A percentile compares a stretch with the other conserved stretches of the same genome.
These are phyloP conservation scores for Nakaseomyces sp. DNA, from an alignment of 1,139 yeast species.

Conservation along the genomic window DNA sequence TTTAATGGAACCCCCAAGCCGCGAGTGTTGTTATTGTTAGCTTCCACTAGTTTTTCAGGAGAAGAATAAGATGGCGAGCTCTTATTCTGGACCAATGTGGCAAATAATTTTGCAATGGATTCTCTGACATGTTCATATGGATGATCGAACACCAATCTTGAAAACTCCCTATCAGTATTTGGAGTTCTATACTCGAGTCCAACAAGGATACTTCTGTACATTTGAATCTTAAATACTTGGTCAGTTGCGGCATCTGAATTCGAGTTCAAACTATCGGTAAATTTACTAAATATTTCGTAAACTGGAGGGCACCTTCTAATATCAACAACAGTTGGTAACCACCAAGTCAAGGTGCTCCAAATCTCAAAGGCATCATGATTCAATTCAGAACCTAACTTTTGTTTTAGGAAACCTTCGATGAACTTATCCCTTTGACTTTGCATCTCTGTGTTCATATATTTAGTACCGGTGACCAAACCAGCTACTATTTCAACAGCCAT, in stretches of 20 bases:
- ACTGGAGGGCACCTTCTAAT: conserved; percentile 56
- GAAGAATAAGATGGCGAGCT: conserved; percentile 43
- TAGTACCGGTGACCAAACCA: conserved; percentile 48
- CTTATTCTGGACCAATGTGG: conserved; percentile 46
- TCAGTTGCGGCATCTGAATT: conserved; percentile 45
- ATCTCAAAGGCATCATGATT: conserved; percentile 68
- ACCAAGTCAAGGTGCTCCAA: conserved; percentile 74
- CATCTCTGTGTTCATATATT: conserved; percentile 31
- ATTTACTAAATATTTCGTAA: conserved; percentile 35
- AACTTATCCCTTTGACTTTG: conserved; percentile 40
- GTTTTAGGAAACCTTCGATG: conserved; percentile 37
- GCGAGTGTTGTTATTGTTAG: conserved; percentile 30
- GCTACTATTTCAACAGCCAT: conserved; percentile 53
- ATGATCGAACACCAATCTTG: conserved; percentile 43
- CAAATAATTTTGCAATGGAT: conserved; percentile 58
- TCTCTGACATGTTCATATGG: conserved; percentile 69
- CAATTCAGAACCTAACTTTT: conserved; percentile 49
- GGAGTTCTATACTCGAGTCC: conserved; percentile 54
- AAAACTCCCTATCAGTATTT: conserved; percentile 40
- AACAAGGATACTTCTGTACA: conserved; percentile 48
- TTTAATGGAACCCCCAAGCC: conserved; percentile 34
- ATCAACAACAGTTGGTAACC: conserved; percentile 62
- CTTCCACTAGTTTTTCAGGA: conserved; percentile 37
- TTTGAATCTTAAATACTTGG: conserved; percentile 51
- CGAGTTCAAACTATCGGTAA: conserved; percentile 42